Base-by-base conservation (phyloP, 2,329 filamentous ascomycete genomes). In the Colletotrichum liriopes region DNA sequence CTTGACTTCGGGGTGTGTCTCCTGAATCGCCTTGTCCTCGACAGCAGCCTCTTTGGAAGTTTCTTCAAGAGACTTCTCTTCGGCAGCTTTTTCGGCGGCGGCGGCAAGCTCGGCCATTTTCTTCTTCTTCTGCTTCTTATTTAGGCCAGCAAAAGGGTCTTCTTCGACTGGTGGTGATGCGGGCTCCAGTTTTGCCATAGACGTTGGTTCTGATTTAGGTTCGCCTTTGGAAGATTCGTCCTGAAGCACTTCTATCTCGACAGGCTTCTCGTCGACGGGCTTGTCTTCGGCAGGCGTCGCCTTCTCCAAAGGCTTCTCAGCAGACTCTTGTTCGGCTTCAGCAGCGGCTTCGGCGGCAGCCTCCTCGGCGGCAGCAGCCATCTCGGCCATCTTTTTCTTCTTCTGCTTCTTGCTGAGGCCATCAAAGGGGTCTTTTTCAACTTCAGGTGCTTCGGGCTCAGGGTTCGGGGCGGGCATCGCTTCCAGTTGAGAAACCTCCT, bases 51-150 rank as follows among this genome's bases (percentile, higher is more conserved):
- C 35, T n/a, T 32, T 23, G 20, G 35, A 45, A 16, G 4, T n/a
- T 6, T 45, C 18, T 7, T 32, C 23, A 23, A n/a, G 6, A 35
- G 37, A 16, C 49, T 43, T 32, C n/a, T 64, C 23, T 14, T 64
- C 47, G 37, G 26, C 49, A 16, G 23, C 16, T 20, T 64, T 54
- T 5, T 18, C 37, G 29, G 51, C 58, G 32, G 62, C 63, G 26
- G 52, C 67, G 39, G 58, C 41, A n/a, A 63, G 35, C 23, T 41
- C 47, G 6, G 45, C 59, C 65, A 66, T 65, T 29, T 65, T 62
- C 39, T 72, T 73, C 39, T 69, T 64, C 65, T 67, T 68, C 29
- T 64, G 61, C 23, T 69, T 64, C 45, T 72, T 69, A 32, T 49
- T 63, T 8, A 63, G n/a, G 32, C 49, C 47, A 7, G 47, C 55